Evolutionary conservation across 2,329 filamentous ascomycete genomes (phyloP).

Genomic region (Aureobasidium sp.): DNA sequence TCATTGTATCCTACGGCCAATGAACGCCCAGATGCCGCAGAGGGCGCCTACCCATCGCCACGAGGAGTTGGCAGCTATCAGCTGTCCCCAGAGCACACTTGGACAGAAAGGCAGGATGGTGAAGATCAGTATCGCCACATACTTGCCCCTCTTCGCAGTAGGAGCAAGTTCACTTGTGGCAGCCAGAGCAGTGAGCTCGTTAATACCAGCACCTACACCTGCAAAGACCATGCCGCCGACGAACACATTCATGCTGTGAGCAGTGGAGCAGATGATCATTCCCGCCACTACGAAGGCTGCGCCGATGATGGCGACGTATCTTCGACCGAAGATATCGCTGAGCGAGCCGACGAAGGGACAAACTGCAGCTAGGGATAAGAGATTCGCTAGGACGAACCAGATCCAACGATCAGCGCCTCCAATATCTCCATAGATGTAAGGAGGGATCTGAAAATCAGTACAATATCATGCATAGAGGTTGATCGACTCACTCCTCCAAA

Average conservation of each 20-base stretch:
- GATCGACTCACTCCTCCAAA: constrained; percentile 29
- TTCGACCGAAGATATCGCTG: constrained; percentile 57
- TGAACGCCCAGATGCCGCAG: constrained; percentile 45
- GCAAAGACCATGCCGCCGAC: constrained; percentile 57
- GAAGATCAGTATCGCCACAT: constrained; percentile 54
- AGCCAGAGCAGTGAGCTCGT: constrained; percentile 61
- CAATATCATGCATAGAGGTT: not conserved
- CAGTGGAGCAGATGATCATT: constrained; percentile 53
- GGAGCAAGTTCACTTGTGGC: constrained; percentile 63
- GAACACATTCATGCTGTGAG: constrained; percentile 53
- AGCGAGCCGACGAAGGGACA: constrained; percentile 61
- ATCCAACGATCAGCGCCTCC: constrained; percentile 55
- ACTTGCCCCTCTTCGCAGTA: constrained; percentile 56
- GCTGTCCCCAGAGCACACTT: constrained; percentile 55
- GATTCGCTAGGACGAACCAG: constrained; percentile 48
- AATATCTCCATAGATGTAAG: constrained; percentile 53
- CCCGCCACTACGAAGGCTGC: constrained; percentile 50
- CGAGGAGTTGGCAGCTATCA: constrained; percentile 43
- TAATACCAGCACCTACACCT: constrained; percentile 59
- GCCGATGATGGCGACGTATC: constrained; percentile 53
- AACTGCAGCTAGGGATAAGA: constrained; percentile 51
- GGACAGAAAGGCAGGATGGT: constrained; percentile 58
- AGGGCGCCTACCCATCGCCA: constrained; percentile 53
- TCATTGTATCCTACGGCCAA: constrained; percentile 26
- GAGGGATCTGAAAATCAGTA: constrained; percentile 36